Base-by-base conservation (phyloP, 306 rosid genomes). In the Begonia fuchsioides region DNA sequence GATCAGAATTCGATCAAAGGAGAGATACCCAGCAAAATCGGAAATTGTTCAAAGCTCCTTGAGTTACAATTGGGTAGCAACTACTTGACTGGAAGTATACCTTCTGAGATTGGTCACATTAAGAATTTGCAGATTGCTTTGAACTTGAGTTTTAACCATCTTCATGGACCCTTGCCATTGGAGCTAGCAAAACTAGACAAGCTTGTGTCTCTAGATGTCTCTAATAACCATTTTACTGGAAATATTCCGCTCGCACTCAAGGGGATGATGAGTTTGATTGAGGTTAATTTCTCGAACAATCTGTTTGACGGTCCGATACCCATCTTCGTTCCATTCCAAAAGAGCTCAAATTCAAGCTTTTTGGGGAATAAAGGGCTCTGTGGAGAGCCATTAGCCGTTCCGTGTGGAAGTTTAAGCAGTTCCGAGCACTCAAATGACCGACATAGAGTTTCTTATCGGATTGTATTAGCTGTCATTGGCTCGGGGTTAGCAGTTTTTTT, bases 241-340 rank as follows among this genome's bases (percentile, higher is more conserved):
- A 57, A 50, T 44, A 85, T 92, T 58, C 96, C 98, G 12, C 14
- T 72, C 32, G 96, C 78, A 50, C 74, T 92, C 9, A 85, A 75
- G 73, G 98, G 98, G 52, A 77, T 92, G 98, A 47, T 92, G 79
- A 92, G 98, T 72, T 72, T 92, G 79, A 85, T 92, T 56, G 98
- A 92, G 76, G 96, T 92, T 45, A 82, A 92, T 75, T 92, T 92
- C 60, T 92, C 98, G 14, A 85, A 85, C 66, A 85, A 92, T 68
- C 70, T 76, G 50, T 69, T 92, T 55, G 72, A 64, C 32, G 96
- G 98, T 18, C 79, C 85, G 2, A 79, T 85, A 10, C 98, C 98
- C 6, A 46, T 66, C 47, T 92, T 92, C 17, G 82, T 69, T 13
- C 98, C 98, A 35, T 92, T 92, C 67, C 96, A 92, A 60, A 92